A percentile compares a stretch with the other conserved stretches of the same genome.
These are phyloP conservation scores for Ganoderma boninense DNA, from an alignment of 1,284 basidiomycete genomes.

Conservation along the genomic window DNA sequence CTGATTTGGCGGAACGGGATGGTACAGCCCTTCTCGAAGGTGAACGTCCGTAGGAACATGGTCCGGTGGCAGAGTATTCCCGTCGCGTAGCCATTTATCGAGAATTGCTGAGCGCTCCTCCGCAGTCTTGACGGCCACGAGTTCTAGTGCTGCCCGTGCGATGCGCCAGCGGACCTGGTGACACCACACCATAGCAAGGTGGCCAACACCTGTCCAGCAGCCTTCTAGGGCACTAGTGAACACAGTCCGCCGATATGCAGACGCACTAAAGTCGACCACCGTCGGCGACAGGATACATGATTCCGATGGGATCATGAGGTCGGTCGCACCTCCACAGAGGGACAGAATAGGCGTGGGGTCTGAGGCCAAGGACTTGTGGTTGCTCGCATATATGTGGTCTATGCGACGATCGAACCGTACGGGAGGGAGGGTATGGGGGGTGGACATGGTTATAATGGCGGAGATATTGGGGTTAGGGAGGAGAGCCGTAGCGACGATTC, in stretches of 20 bases:
- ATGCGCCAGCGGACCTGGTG: slow-evolving; percentile 94
- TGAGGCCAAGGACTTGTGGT: slow-evolving; percentile 45
- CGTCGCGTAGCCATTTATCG: slow-evolving; percentile 73
- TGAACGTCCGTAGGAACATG: slow-evolving; percentile 20
- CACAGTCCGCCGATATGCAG: slow-evolving; percentile 71
- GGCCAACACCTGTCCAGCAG: slow-evolving; percentile 95
- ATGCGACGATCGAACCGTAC: slow-evolving; percentile 87
- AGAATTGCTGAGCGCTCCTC: slow-evolving; percentile 50
- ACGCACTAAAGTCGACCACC: slow-evolving; percentile 24
- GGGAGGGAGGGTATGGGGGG: slow-evolving; percentile 91
- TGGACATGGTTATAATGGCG: slow-evolving; percentile 93
- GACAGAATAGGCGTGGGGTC: slow-evolving; percentile 79
- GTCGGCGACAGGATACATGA: slow-evolving; percentile 74
- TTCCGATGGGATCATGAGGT: slow-evolving; percentile 94
- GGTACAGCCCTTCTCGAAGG: slow-evolving; percentile 41
- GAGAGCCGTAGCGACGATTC: slow-evolving; percentile 84
- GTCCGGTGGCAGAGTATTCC: slow-evolving; percentile 51
- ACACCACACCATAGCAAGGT: slow-evolving; percentile 98
- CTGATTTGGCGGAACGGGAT: slow-evolving; percentile 46
- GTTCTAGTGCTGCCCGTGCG: slow-evolving; percentile 80
- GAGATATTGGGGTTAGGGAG: slow-evolving; percentile 74
- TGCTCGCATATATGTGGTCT: slow-evolving; percentile 73
- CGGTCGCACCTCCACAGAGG: slow-evolving; percentile 92
- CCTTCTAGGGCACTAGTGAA: slow-evolving; percentile 91
- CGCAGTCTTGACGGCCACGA: slow-evolving; percentile 51